Base-by-base conservation (phyloP, 495 filamentous ascomycete genomes). In the Penicillium subrubescens region DNA sequence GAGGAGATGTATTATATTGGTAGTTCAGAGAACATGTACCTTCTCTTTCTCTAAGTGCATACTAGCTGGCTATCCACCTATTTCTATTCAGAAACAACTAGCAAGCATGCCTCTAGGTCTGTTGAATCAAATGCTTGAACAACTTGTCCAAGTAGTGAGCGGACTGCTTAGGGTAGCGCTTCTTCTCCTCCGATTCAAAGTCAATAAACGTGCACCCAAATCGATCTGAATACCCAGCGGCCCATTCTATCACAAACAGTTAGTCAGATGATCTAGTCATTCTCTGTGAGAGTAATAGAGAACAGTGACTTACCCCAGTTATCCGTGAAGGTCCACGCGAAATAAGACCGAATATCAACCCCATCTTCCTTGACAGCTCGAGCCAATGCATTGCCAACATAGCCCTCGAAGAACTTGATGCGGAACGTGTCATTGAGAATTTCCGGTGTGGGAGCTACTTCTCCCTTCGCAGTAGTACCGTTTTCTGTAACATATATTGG, bases 401-500 rank as follows among this genome's bases (percentile, higher is more conserved):
- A 83, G 0, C 72, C 75, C 53, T 78, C 72, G 48, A 83, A 83
- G 61, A 81, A 84, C 43, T 73, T 72, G 17, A 75, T 77, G 10
- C 82, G 72, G 68, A 83, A 81, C 27, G 67, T 68, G 59, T 84
- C 82, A 54, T 82, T 71, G 12, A 82, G 68, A 4, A 75, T 67
- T 34, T 79, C 77, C 11, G 76, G 67, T 3, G 71, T 74, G 8
- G 76, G 75, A 0, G 71, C 73, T n/a, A 67, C 67, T 64, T 83
- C 81, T 34, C 78, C 80, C 60, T 82, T 81, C 8, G 79, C 68
- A 1, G 78, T 79, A 3, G 80, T 82, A 12, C 81, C 82, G 37
- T 83, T 84, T 67, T 83, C 82, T 0, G 82, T 84, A n/a, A 84
- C 73, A 60, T 78, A 83, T 41, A 84, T 82, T 4, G 81, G 79